These are phyloP conservation scores for Podila verticillata DNA, from an alignment of 192 early-diverging fungal genomes.

Conservation along the genomic window DNA sequence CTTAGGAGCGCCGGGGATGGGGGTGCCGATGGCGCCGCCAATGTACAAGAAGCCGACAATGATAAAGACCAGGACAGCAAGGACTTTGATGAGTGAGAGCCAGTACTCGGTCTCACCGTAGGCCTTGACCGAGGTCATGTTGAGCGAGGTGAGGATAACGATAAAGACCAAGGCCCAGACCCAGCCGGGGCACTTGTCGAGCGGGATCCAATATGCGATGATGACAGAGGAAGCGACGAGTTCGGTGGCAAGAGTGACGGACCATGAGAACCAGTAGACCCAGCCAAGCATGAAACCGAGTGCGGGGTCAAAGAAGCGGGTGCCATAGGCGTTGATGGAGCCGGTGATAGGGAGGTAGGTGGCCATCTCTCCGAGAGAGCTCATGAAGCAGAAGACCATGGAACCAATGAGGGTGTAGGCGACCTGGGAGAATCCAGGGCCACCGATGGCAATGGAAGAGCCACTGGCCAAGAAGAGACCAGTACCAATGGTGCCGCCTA, in stretches of 20 bases:
- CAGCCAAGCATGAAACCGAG: slow-evolving; percentile 78
- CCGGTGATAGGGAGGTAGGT: slow-evolving; percentile 85
- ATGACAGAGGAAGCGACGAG: slow-evolving; percentile 79
- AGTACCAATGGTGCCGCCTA: slow-evolving; percentile 57
- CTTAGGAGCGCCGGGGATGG: slow-evolving; percentile 59
- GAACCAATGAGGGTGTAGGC: slow-evolving; percentile 60
- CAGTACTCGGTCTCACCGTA: slow-evolving; percentile 89
- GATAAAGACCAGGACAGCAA: slow-evolving; percentile 80
- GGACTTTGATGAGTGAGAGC: slow-evolving; percentile 80
- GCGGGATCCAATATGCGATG: slow-evolving; percentile 64
- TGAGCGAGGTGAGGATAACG: slow-evolving; percentile 69
- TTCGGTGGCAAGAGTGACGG: slow-evolving; percentile 76
- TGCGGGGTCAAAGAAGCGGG: slow-evolving; percentile 85
- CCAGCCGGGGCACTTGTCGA: slow-evolving; percentile 33
- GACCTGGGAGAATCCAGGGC: slow-evolving; percentile 39
- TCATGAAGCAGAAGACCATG: slow-evolving; percentile 80
- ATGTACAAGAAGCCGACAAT: slow-evolving; percentile 75
- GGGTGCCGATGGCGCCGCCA: slow-evolving; percentile 65
- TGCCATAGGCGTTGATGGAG: slow-evolving; percentile 77
- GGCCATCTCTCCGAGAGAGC: slow-evolving; percentile 89
- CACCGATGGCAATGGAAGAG: slow-evolving; percentile 31
- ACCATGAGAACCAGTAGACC: slow-evolving; percentile 78
- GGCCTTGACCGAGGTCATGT: slow-evolving; percentile 71
- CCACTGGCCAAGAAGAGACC: slow-evolving; percentile 54
- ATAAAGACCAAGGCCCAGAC: slow-evolving; percentile 67